phyloP scores from a whole-genome alignment of 2,329 filamentous ascomycete species.

The Xylariaceae sp. region DNA sequence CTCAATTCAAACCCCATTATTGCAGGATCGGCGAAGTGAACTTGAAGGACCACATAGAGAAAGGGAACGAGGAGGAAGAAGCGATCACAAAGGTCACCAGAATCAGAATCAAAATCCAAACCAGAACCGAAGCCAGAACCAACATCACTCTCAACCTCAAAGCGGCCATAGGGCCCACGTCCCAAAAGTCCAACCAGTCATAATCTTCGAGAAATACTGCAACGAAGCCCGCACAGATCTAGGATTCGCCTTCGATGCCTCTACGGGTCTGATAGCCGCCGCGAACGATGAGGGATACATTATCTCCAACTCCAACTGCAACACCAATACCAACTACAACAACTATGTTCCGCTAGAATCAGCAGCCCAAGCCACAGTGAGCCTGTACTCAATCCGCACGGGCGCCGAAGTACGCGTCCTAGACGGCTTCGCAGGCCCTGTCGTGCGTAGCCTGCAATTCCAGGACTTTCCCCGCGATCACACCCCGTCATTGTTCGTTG shows the following conservation, averaged over 20 bases:
- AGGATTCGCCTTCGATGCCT: conserved; percentile 48
- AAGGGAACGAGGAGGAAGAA: background rate
- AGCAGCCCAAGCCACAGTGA: conserved; percentile 42
- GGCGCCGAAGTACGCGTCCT: conserved; percentile 36
- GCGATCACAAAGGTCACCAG: no score
- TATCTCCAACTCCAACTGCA: no score
- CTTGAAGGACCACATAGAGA: no score
- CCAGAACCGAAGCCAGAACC: conserved; percentile 1
- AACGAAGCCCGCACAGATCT: conserved; percentile 47
- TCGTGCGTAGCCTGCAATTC: conserved; percentile 44
- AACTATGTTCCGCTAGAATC: no score
- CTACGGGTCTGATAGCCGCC: conserved; percentile 49
- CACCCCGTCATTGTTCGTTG: conserved; percentile 46
- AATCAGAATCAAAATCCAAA: background rate
- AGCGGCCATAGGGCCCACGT: background rate
- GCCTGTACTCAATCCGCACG: conserved; percentile 46
- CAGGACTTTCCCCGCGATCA: conserved; percentile 41
- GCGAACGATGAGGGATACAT: conserved; percentile 46
- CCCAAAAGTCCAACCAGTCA: conserved; percentile 32
- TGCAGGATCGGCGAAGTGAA: no score
- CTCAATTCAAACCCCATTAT: background rate
- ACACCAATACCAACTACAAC: no score
- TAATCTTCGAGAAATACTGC: conserved; percentile 47
- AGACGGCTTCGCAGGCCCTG: conserved; percentile 6
- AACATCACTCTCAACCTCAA: background rate